Conservation (phyloP, 2,329 filamentous ascomycete species). For the Ceratocystis destructans region DNA sequence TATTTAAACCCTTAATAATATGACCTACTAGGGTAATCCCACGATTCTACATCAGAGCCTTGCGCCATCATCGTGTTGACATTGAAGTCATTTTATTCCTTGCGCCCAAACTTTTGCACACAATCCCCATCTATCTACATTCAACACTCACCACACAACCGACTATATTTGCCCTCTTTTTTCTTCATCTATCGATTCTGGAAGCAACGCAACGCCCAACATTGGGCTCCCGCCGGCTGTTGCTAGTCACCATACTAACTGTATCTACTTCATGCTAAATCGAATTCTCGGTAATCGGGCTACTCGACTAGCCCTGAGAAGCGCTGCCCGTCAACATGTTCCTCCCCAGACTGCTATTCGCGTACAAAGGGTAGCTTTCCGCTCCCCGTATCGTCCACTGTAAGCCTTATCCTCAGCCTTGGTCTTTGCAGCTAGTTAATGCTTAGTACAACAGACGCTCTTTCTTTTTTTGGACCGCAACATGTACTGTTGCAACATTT, state of each 20-base stretch:
- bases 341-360: conserved; percentile 16
- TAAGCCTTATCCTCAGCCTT: background rate
- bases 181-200: background rate
- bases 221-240: background rate
- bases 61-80: background rate
- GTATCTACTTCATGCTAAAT: conserved; percentile 10
- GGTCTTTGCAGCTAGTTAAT: background rate
- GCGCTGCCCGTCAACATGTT: conserved; percentile 16
- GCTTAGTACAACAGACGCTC: conserved; percentile 9
- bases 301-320: conserved; percentile 15
- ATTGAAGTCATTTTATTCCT: too few relatives aligned
- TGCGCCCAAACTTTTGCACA: too few relatives aligned
- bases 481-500: conserved; percentile 7
- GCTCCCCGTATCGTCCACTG: conserved; percentile 15
- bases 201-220: background rate
- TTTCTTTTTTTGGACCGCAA: conserved; percentile 2
- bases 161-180: too few relatives aligned
- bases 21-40: background rate
- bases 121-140: too few relatives aligned
- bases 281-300: conserved; percentile 15
- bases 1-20: background rate
- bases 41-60: conserved; percentile 3
- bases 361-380: conserved; percentile 16
- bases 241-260: background rate
- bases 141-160: too few relatives aligned